Conservation (phyloP, 2,329 filamentous ascomycete species). For the Aspergillus sp. region DNA sequence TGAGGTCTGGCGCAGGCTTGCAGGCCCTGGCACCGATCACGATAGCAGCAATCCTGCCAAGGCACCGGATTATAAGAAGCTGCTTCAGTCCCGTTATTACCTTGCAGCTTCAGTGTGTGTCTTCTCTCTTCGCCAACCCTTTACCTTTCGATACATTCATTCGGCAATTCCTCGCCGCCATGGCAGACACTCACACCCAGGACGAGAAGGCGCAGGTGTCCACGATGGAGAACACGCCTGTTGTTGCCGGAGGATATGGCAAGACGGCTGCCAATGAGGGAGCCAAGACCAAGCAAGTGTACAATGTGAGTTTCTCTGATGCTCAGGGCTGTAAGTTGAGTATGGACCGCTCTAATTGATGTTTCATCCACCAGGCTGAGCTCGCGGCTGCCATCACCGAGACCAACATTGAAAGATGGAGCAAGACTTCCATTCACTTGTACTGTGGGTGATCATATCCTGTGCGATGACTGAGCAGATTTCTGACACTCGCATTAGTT, state of each 20-base stretch:
- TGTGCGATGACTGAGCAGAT: constrained; percentile 7
- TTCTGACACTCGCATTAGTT: constrained; percentile 26
- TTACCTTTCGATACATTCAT: neutral
- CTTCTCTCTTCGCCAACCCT: neutral
- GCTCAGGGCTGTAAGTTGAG: neutral
- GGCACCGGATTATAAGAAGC: neutral
- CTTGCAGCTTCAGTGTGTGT: neutral
- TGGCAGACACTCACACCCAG: neutral
- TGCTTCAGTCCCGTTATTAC: neutral
- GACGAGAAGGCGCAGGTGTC: neutral
- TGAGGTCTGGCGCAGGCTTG: neutral
- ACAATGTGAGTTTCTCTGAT: constrained; percentile 40
- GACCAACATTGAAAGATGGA: constrained; percentile 40
- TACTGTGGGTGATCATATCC: constrained; percentile 23
- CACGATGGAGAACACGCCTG: neutral
- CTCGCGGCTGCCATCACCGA: constrained; percentile 49
- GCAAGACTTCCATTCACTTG: constrained; percentile 27
- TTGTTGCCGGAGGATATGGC: constrained; percentile 11
- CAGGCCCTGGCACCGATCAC: neutral
- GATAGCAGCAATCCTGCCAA: neutral
- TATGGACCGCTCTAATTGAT: too few relatives aligned
- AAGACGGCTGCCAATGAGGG: constrained; percentile 25
- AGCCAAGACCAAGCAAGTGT: constrained; percentile 43
- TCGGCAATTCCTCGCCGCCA: neutral
- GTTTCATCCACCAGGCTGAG: constrained; percentile 40